Evolutionary conservation across 257 asterid genomes (phyloP).

Genomic region (Gardenia jasminoides): DNA sequence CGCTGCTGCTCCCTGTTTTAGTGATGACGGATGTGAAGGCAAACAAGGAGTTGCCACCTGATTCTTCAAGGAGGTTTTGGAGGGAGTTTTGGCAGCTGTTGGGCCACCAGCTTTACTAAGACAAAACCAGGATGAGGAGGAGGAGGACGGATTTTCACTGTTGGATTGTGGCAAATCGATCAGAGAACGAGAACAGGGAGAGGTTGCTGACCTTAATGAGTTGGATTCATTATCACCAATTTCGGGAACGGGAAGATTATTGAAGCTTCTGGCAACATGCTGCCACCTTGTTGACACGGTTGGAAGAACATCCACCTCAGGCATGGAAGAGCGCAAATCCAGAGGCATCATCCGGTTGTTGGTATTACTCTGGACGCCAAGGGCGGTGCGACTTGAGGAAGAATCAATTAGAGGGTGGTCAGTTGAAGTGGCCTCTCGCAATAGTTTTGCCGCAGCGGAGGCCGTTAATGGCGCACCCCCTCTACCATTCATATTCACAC

Average conservation of each 20-base stretch:
- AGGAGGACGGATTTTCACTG: constrained; percentile 11
- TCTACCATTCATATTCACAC: constrained; percentile 19
- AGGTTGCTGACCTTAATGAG: constrained; percentile 18
- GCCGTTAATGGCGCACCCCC: constrained; percentile 21
- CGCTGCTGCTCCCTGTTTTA: constrained; percentile 34
- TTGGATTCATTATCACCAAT: constrained; percentile 36
- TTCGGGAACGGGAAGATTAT: constrained; percentile 18
- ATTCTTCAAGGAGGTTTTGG: constrained; percentile 32
- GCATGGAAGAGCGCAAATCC: constrained; percentile 49
- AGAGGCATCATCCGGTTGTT: constrained; percentile 24
- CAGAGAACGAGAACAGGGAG: constrained; percentile 51
- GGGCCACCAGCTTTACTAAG: constrained; percentile 20
- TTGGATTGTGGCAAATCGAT: constrained; percentile 29
- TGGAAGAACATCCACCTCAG: constrained; percentile 40
- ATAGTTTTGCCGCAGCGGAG: constrained; percentile 65
- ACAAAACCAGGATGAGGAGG: constrained; percentile 19
- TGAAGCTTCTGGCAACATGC: constrained; percentile 42
- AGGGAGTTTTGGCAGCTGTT: constrained; percentile 16
- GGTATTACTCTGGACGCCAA: constrained; percentile 22
- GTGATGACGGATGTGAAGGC: constrained; percentile 70
- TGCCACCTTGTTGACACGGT: constrained; percentile 24
- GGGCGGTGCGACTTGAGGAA: constrained; percentile 32
- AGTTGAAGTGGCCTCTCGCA: constrained; percentile 58
- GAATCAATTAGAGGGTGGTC: constrained; percentile 3
- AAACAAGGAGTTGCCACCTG: constrained; percentile 37